These are phyloP conservation scores for Cryptosporidium sp. DNA, from an alignment of 169 alveolate genomes.

Conservation along the genomic window DNA sequence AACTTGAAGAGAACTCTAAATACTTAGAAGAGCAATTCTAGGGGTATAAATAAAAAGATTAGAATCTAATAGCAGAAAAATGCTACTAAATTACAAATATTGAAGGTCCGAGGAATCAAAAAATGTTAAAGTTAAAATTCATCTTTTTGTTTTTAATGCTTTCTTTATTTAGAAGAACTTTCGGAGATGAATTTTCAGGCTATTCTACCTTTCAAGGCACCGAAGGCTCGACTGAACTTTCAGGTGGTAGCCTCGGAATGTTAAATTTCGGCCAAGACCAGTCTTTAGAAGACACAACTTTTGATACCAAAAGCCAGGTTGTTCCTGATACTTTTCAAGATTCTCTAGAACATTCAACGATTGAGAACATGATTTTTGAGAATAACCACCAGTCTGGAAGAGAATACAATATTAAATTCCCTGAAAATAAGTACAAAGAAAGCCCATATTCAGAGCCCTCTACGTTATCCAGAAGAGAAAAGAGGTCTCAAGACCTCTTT, in stretches of 20 bases:
- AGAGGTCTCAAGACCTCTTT: constrained; percentile 4
- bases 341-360: not conserved
- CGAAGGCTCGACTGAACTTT: not conserved
- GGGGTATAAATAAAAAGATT: not conserved
- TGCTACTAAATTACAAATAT: not conserved
- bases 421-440: not conserved
- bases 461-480: not conserved
- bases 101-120: not conserved
- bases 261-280: not conserved
- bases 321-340: not conserved
- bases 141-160: not conserved
- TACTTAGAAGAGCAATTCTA: not conserved
- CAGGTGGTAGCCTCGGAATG: not conserved
- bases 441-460: not conserved
- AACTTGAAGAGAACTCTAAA: no score
- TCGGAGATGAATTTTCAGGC: not conserved
- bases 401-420: not conserved
- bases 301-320: not conserved
- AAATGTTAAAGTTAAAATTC: not conserved
- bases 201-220: not conserved
- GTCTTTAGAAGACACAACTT: not conserved
- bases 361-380: not conserved
- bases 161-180: not conserved
- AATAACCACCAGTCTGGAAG: not conserved
- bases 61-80: not conserved